Evolutionary conservation across 805 yeast species (phyloP).

Genomic region (Hanseniaspora lachancei): DNA sequence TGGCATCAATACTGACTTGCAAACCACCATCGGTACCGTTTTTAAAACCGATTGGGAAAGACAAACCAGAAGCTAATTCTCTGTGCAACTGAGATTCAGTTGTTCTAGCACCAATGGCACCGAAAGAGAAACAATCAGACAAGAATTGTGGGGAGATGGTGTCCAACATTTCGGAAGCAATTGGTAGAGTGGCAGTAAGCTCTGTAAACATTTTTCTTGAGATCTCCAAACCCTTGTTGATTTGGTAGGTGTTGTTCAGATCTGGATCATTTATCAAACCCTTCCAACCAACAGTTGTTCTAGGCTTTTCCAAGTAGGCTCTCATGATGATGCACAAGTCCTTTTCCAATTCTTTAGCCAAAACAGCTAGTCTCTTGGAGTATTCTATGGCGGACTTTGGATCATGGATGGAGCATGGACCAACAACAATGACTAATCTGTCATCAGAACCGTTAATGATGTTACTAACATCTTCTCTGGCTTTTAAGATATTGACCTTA

Average conservation of each 20-base stretch:
- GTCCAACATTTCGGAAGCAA: conserved; percentile 95
- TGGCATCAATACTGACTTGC: conserved; percentile 89
- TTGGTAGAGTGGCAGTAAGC: conserved; percentile 68
- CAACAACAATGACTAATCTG: conserved; percentile 76
- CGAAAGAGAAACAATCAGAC: conserved; percentile 83
- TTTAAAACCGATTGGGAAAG: conserved; percentile 97
- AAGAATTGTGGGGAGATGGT: conserved; percentile 94
- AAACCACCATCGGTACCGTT: conserved; percentile 95
- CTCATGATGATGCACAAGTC: conserved; percentile 88
- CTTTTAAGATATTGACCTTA: conserved; percentile 52
- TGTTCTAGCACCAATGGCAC: conserved; percentile 98
- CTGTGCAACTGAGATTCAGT: conserved; percentile 96
- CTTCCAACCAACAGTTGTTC: conserved; percentile 99
- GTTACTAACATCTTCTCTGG: conserved; percentile 50
- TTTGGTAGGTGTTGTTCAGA: conserved; percentile 80
- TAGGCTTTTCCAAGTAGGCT: conserved; percentile 94
- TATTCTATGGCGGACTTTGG: conserved; percentile 85
- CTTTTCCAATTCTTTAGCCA: conserved; percentile 49
- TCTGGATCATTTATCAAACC: conserved; percentile 97
- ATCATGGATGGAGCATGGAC: conserved; percentile 96
- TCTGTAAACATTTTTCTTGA: conserved; percentile 77
- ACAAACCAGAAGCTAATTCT: conserved; percentile 89
- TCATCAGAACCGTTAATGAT: conserved; percentile 57
- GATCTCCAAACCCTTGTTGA: conserved; percentile 85
- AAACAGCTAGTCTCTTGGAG: conserved; percentile 47